These are phyloP conservation scores for Thielaviopsis cerberus DNA, from an alignment of 2,329 filamentous ascomycete genomes.

Conservation along the genomic window DNA sequence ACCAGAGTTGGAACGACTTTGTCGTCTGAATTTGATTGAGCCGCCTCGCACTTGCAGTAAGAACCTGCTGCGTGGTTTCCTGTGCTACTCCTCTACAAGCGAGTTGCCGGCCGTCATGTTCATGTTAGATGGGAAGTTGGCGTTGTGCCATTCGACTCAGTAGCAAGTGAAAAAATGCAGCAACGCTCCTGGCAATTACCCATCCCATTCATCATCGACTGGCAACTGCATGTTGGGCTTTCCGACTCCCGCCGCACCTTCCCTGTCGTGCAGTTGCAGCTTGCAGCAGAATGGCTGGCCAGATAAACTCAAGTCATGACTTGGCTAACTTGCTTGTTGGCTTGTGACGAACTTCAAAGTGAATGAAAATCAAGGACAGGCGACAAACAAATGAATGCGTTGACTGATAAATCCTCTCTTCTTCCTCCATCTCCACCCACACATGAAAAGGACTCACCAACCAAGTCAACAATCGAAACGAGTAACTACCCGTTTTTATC, in stretches of 20 bases:
- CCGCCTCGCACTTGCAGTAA: too few species aligned
- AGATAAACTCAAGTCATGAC: background rate
- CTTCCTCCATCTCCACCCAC: background rate
- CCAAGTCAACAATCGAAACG: background rate
- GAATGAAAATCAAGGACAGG: background rate
- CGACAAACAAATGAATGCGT: background rate
- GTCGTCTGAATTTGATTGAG: background rate
- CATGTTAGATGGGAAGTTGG: background rate
- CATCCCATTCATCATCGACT: background rate
- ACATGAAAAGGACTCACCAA: background rate
- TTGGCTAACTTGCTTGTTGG: background rate
- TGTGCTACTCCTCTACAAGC: background rate
- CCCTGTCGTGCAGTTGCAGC: background rate
- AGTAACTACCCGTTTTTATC: background rate
- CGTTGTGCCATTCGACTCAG: background rate
- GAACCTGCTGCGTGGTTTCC: background rate
- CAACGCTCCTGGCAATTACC: background rate
- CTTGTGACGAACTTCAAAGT: background rate
- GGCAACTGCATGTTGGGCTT: background rate
- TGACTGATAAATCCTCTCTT: background rate
- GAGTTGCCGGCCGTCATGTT: background rate
- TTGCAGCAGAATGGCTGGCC: background rate
- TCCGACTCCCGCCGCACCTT: too few species aligned
- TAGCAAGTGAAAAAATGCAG: background rate
- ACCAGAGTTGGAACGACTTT: background rate